Evolutionary conservation across 495 filamentous ascomycete genomes (phyloP), one percentile per base, ranked within the genome.

Genomic region (Penicillium simplicissimum): DNA sequence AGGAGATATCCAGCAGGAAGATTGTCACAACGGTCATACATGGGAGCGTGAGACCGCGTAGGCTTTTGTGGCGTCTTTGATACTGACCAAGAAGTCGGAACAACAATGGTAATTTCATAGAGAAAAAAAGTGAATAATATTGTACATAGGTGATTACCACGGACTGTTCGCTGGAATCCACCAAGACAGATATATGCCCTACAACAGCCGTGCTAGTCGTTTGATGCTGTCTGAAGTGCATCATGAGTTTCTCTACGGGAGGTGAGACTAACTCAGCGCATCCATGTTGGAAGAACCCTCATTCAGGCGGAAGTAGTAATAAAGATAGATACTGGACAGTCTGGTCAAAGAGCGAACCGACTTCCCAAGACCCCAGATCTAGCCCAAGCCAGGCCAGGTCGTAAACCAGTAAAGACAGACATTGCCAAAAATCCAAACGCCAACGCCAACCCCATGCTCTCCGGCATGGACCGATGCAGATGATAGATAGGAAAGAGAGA

Each of bases 391-490:
- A 42, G 28, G 54, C 15, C 38, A 35, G 55, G 19, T 43, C 31
- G 43, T 14, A 48, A 51, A 63, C 7, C 43, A 17, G 42, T 14
- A 31, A 33, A 47, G 47, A n/a, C 13, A 67, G 63, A 35, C 51
- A 68, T 67, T 13, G 2, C 9, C 61, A 54, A 63, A 61, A 23
- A n/a, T 28, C 25, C 25, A 2, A 28, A 6, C 17, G 40, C 59
- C 66, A 67, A 69, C 23, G 40, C 59, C 66, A 67, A 69, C 63
- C 57, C 69, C 69, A 52, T 65, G 61, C 61, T 57, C 61, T 52
- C 63, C 60, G 21, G 35, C 31, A 59, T 56, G 59, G 59, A 59
- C 59, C 34, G 31, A 71, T 69, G 68, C 66, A 65, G 64, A 62
- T 53, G 56, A 58, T 53, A 51, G 64, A 34, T 52, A 54, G 49